A percentile compares a stretch with the other conserved stretches of the same genome.
These are phyloP conservation scores for Cryomyces minteri DNA, from an alignment of 495 filamentous ascomycete species.

Conservation along the genomic window DNA sequence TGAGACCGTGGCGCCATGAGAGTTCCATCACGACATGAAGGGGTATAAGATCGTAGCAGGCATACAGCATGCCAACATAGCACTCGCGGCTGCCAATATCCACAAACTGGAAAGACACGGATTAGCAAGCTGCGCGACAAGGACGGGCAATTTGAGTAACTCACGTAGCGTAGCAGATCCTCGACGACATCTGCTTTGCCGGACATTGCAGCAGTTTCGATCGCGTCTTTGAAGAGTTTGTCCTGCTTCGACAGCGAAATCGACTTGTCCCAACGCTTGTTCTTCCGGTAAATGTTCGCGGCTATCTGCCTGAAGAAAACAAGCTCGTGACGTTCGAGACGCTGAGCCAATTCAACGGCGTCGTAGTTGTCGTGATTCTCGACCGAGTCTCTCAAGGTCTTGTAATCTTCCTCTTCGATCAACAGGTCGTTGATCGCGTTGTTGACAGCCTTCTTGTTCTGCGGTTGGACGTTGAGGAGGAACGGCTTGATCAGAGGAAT, in stretches of 20 bases:
- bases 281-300: conserved; percentile 97
- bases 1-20: conserved; percentile 88
- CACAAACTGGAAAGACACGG: conserved; percentile 51
- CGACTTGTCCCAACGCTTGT: conserved; percentile 99
- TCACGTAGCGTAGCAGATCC: conserved; percentile 89
- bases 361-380: conserved; percentile 99
- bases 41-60: conserved; percentile 94
- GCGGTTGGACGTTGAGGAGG: conserved; percentile 84
- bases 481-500: conserved; percentile 98
- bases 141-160: conserved; percentile 21
- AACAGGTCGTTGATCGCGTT: conserved; percentile 95
- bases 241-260: conserved; percentile 97
- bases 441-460: conserved; percentile 98
- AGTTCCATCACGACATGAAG: conserved; percentile 86
- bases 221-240: conserved; percentile 98
- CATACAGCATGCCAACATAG: conserved; percentile 97
- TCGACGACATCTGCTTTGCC: conserved; percentile 82
- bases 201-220: conserved; percentile 96
- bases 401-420: conserved; percentile 98
- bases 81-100: conserved; percentile 98
- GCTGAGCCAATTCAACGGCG: conserved; percentile 81
- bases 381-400: conserved; percentile 92
- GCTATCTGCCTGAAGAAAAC: conserved; percentile 99
- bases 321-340: conserved; percentile 87
- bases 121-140: neutral